A percentile compares a stretch with the other conserved stretches of the same genome.
Conservation (phyloP, 345 rosid species). For the Dipteronia dyeriana region DNA sequence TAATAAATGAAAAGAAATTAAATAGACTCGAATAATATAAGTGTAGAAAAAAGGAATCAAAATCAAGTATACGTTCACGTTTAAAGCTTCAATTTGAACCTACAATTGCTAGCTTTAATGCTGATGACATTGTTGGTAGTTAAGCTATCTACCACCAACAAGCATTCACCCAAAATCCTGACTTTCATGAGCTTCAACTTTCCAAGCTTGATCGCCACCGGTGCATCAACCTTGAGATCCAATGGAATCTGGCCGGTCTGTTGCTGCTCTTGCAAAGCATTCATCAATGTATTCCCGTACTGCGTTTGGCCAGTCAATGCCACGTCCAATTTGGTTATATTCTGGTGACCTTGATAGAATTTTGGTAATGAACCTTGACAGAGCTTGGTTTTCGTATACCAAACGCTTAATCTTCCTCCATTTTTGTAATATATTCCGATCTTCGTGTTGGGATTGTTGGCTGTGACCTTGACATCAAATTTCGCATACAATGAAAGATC, state of each 20-base stretch:
- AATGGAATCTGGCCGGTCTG: conserved; percentile 80
- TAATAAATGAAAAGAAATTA: background rate
- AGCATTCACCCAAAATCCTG: conserved; percentile 61
- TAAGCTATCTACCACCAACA: conserved; percentile 74
- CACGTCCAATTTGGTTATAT: conserved; percentile 66
- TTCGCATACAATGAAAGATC: conserved; percentile 64
- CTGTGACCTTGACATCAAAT: conserved; percentile 76
- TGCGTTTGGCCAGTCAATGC: conserved; percentile 54
- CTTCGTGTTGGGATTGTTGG: conserved; percentile 77
- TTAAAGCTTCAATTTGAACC: conserved; percentile 63
- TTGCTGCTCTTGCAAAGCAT: conserved; percentile 81
- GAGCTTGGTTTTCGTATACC: conserved; percentile 61
- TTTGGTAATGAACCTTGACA: conserved; percentile 74
- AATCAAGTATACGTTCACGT: background rate
- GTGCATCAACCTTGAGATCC: conserved; percentile 69
- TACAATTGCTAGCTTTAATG: conserved; percentile 76
- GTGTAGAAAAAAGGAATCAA: background rate
- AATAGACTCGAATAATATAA: too few relatives aligned
- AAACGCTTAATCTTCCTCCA: conserved; percentile 65
- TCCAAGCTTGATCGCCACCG: conserved; percentile 68
- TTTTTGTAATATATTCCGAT: conserved; percentile 80
- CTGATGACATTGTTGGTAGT: conserved; percentile 54
- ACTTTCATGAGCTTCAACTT: conserved; percentile 69
- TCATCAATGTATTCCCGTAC: conserved; percentile 63
- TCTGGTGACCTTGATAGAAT: conserved; percentile 83